Conservation (phyloP, 768 basidiomycete genomes). For the Termitomyces bulborhizus region DNA sequence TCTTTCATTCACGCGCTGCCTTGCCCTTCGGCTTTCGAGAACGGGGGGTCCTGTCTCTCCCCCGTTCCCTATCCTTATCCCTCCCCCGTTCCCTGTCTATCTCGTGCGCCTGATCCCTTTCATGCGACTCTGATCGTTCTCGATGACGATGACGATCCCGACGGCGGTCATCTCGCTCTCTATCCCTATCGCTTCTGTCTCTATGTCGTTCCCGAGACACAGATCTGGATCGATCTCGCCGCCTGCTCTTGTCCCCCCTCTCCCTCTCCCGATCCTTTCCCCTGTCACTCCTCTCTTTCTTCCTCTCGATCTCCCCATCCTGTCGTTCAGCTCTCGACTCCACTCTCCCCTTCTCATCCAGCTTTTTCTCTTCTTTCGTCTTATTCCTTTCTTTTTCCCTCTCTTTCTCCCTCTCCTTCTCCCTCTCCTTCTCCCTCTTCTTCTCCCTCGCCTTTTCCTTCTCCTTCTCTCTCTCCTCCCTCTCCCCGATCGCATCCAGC, state of each 20-base stretch:
- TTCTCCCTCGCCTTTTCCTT: neutral
- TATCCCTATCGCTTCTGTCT: neutral
- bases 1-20: neutral
- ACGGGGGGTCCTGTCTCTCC: neutral
- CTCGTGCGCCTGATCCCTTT: neutral
- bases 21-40: neutral
- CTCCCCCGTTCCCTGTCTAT: neutral
- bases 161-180: neutral
- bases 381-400: neutral
- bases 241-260: neutral
- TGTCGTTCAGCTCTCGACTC: neutral
- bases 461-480: neutral
- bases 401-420: neutral
- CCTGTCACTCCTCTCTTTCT: neutral
- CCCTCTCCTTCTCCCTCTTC: neutral
- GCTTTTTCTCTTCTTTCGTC: neutral
- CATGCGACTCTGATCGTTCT: neutral
- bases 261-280: neutral
- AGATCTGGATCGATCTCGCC: neutral
- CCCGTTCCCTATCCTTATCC: neutral
- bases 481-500: neutral
- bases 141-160: neutral
- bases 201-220: neutral
- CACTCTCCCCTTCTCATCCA: neutral
- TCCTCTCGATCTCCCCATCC: neutral